Evolutionary conservation across 306 rosid species (phyloP).

Genomic region (Mimosa pudica): DNA sequence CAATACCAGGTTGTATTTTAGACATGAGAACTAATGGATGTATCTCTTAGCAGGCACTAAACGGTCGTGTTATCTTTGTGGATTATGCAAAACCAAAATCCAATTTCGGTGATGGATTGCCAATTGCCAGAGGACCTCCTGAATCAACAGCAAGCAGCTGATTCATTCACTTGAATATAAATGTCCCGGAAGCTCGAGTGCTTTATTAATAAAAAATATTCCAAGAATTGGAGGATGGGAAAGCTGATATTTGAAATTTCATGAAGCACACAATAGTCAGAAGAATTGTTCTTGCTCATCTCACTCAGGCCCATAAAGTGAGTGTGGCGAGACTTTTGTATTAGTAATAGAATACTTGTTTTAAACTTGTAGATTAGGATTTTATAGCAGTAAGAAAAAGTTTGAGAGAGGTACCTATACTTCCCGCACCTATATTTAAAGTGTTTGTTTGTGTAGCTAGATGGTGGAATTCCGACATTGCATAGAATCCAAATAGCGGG

Average conservation of each 20-base stretch:
- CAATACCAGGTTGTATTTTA: not conserved
- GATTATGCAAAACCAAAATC: conserved; percentile 74
- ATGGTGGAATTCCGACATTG: not conserved
- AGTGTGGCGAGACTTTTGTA: conserved; percentile 12
- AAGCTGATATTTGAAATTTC: conserved; percentile 24
- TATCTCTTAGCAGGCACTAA: conserved; percentile 58
- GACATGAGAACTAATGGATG: conserved; percentile 28
- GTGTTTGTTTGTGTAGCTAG: not conserved
- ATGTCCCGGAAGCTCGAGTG: conserved; percentile 13
- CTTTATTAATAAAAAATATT: not conserved
- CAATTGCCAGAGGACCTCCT: conserved; percentile 94
- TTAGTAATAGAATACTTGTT: conserved; percentile 5
- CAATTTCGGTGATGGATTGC: conserved; percentile 45
- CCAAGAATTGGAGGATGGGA: conserved; percentile 10
- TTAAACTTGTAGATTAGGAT: not conserved
- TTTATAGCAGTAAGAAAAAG: conserved; percentile 1
- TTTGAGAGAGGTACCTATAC: not conserved
- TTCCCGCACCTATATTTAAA: not conserved
- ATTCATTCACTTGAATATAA: conserved; percentile 28
- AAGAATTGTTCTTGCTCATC: conserved; percentile 18
- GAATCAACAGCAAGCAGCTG: conserved; percentile 37
- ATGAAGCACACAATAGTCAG: conserved; percentile 12
- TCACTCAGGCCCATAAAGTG: conserved; percentile 15
- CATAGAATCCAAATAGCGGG: not conserved
- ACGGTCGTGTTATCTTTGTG: conserved; percentile 84